Evolutionary conservation across 805 yeast species (phyloP).

Genomic region (Ogataea saltuana): DNA sequence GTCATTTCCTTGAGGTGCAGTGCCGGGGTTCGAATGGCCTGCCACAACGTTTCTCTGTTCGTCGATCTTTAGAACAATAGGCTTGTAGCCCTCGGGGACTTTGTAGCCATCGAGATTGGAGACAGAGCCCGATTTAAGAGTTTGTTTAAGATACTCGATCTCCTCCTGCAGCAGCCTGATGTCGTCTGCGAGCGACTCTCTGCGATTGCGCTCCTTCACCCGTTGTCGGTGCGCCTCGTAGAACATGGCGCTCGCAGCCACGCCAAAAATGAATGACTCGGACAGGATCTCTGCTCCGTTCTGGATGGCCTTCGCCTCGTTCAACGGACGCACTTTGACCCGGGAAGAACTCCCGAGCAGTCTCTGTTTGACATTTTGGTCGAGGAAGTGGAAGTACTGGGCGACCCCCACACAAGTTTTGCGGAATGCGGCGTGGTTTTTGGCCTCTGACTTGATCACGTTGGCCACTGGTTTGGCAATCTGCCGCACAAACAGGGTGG

Average conservation of each 20-base stretch:
- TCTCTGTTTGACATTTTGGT: conserved; percentile 58
- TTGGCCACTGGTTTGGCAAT: conserved; percentile 79
- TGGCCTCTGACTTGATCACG: conserved; percentile 70
- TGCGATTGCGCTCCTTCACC: conserved; percentile 58
- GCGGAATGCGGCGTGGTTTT: conserved; percentile 65
- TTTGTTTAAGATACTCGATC: conserved; percentile 54
- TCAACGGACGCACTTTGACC: conserved; percentile 66
- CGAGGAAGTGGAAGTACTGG: conserved; percentile 68
- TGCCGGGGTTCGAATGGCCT: too few relatives aligned
- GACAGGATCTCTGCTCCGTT: conserved; percentile 78
- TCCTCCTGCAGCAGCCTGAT: conserved; percentile 69
- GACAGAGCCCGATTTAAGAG: conserved; percentile 42
- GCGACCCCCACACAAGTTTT: conserved; percentile 67
- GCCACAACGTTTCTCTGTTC: conserved; percentile 22
- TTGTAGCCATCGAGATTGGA: conserved; percentile 46
- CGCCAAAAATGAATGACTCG: conserved; percentile 74
- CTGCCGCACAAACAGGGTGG: conserved; percentile 70
- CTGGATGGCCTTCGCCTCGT: conserved; percentile 79
- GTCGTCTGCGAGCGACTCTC: conserved; percentile 72
- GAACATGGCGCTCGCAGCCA: conserved; percentile 74
- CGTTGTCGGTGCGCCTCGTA: conserved; percentile 71
- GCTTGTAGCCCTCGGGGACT: conserved; percentile 48
- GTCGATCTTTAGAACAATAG: conserved; percentile 44
- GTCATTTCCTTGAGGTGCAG: not conserved
- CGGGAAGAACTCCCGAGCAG: conserved; percentile 54